These are phyloP conservation scores for Fusarium chaquense DNA, from an alignment of 2,329 filamentous ascomycete species.

Conservation along the genomic window DNA sequence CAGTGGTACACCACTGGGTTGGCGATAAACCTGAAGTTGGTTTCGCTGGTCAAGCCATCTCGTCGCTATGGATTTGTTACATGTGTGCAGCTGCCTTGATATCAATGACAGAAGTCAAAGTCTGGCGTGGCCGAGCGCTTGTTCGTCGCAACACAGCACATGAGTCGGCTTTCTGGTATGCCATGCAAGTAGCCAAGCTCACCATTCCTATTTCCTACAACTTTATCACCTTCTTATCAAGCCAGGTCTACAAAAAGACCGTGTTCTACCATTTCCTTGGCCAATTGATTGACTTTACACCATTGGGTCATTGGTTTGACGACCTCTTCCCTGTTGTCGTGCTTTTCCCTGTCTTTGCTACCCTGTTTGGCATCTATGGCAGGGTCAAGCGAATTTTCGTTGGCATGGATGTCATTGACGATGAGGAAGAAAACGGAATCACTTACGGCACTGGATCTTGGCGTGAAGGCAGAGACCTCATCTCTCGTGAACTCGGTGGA, in stretches of 20 bases:
- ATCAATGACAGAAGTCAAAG: slow-evolving; percentile 91
- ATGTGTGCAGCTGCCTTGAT: slow-evolving; percentile 93
- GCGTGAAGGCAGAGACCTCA: slow-evolving; percentile 91
- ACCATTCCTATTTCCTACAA: slow-evolving; percentile 96
- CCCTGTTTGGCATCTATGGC: slow-evolving; percentile 90
- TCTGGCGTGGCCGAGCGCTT: slow-evolving; percentile 95
- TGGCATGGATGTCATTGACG: slow-evolving; percentile 78
- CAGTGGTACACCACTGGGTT: slow-evolving; percentile 80
- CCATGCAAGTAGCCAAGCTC: slow-evolving; percentile 89
- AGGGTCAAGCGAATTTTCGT: slow-evolving; percentile 84
- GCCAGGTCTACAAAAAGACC: slow-evolving; percentile 78
- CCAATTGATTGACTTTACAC: slow-evolving; percentile 82
- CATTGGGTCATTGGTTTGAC: slow-evolving; percentile 85
- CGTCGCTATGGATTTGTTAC: slow-evolving; percentile 91
- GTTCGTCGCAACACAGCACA: slow-evolving; percentile 91
- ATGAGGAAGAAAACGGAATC: slow-evolving; percentile 73
- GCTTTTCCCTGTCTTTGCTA: slow-evolving; percentile 85
- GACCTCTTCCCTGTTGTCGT: slow-evolving; percentile 90
- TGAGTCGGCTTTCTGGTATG: slow-evolving; percentile 96
- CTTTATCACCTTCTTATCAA: slow-evolving; percentile 89
- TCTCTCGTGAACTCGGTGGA: slow-evolving; percentile 84
- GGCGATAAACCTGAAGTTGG: slow-evolving; percentile 80
- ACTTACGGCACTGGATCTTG: slow-evolving; percentile 84
- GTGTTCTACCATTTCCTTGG: slow-evolving; percentile 92
- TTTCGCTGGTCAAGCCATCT: slow-evolving; percentile 86